Percentiles rank a stretch among this genome's conserved stretches.
Evolutionary conservation across 345 rosid genomes (phyloP).

Genomic region (Carallia brachiata): DNA sequence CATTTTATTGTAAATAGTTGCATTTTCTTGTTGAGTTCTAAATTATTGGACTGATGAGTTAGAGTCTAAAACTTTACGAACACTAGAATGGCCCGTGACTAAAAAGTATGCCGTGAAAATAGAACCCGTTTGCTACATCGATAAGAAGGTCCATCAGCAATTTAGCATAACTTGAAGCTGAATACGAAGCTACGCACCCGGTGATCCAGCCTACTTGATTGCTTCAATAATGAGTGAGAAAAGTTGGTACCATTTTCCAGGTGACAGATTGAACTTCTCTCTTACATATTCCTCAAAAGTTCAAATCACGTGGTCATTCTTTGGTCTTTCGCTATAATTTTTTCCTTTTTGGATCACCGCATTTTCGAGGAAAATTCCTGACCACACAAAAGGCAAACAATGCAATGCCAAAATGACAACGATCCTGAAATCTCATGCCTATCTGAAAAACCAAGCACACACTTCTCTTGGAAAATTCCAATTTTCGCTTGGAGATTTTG

Average conservation of each 20-base stretch:
- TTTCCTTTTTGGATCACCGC: neutral
- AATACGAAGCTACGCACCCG: no score
- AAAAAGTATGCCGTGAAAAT: no score
- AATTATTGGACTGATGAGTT: no score
- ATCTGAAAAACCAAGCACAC: conserved; percentile 8
- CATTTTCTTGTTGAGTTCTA: no score
- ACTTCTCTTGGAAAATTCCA: conserved; percentile 10
- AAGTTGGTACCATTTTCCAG: conserved; percentile 16
- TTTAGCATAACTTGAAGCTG: no score
- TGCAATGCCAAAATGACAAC: conserved; percentile 21
- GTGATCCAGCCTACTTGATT: neutral
- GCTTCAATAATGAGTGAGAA: conserved; percentile 4
- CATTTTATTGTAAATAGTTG: no score
- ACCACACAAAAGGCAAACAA: conserved; percentile 24
- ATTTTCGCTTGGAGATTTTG: neutral
- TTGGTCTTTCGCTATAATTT: conserved; percentile 1
- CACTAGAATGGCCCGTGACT: no score
- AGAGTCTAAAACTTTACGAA: no score
- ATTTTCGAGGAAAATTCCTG: conserved; percentile 10
- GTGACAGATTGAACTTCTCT: conserved; percentile 12
- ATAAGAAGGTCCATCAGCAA: no score
- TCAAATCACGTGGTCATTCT: conserved; percentile 1
- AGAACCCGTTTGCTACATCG: no score
- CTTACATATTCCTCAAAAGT: conserved; percentile 1
- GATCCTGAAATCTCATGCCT: conserved; percentile 20